Evolutionary conservation across 208 protist species (phyloP), one percentile per base, ranked within the genome.

Genomic region (Leishmania major): DNA sequence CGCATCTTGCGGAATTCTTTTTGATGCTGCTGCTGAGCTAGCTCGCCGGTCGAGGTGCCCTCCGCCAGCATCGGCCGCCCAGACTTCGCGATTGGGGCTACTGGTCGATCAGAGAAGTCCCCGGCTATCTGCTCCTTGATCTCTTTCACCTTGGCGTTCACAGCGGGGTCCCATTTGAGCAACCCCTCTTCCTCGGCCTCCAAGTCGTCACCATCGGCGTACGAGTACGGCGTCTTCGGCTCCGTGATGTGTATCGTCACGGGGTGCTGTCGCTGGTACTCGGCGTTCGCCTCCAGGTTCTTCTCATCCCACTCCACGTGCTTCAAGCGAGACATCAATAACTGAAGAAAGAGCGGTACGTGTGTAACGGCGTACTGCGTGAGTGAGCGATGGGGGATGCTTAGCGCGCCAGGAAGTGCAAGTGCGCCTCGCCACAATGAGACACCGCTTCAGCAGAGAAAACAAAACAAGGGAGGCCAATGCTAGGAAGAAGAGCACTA

Each of bases 191-290:
- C 86, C 59, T 84, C 81, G 1, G 69, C 72, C 19, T 83, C 77
- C 43, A 76, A 57, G 55, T 92, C 88, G 13, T 92, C 85, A 45
- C 75, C 81, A 45, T 89, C 87, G 5, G 81, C 79, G 84, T 95
- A 87, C 10, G 81, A 75, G 83, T 92, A 97, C 13, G 95, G 95
- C 8, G 95, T 97, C 84, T 97, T 97, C 35, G 95, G 95, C 85
- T 97, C 93, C 5, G 89, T 91, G 75, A 97, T 97, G 69, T 90
- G 90, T 85, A 96, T 95, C 43, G 90, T 95, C 19, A 97, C 95
- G 13, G 95, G 95, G 84, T 97, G 93, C 62, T 85, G 74, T 15
- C 89, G 85, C 73, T 93, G 95, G 75, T 96, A 97, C 82, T 96
- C 92, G 22, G 91, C 95, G 53, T 96, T 97, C 22, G 84, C 91